These are phyloP conservation scores for Licmophora abbreviata DNA, from an alignment of 108 stramenopile species.

Conservation along the genomic window DNA sequence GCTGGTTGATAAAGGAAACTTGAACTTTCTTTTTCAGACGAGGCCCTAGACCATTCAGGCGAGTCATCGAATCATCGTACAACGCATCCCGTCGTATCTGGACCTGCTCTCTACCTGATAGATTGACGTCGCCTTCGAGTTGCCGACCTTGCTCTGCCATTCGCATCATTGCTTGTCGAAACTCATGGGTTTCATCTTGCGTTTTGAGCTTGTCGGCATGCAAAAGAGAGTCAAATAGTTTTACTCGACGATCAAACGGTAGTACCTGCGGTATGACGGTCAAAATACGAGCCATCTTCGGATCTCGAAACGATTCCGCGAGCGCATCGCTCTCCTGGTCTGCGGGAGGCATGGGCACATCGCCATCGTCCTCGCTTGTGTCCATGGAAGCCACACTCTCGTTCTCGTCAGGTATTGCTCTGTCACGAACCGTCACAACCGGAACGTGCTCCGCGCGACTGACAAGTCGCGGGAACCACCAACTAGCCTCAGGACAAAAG, in stretches of 20 bases:
- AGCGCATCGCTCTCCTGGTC: slow-evolving; percentile 58
- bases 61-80: slow-evolving; percentile 71
- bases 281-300: slow-evolving; percentile 78
- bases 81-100: slow-evolving; percentile 59
- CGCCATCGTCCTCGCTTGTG: slow-evolving; percentile 16
- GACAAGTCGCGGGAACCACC: slow-evolving; percentile 67
- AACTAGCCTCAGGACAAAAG: slow-evolving; percentile 69
- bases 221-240: slow-evolving; percentile 65
- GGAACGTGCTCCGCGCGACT: slow-evolving; percentile 38
- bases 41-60: slow-evolving; percentile 47
- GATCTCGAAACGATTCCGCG: slow-evolving; percentile 66
- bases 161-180: slow-evolving; percentile 19
- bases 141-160: slow-evolving; percentile 22
- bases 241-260: slow-evolving; percentile 74
- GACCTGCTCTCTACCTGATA: slow-evolving; percentile 47
- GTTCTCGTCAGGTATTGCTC: slow-evolving; percentile 22
- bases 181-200: slow-evolving; percentile 27
- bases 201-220: slow-evolving; percentile 52
- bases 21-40: slow-evolving; percentile 79
- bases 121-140: slow-evolving; percentile 26
- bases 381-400: slow-evolving; percentile 19
- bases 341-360: slow-evolving; percentile 7
- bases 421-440: slow-evolving; percentile 29
- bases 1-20: slow-evolving; percentile 88
- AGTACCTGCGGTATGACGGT: slow-evolving; percentile 76